Base-by-base conservation (phyloP, 2,329 filamentous ascomycete species). In the Diaporthe sp. region DNA sequence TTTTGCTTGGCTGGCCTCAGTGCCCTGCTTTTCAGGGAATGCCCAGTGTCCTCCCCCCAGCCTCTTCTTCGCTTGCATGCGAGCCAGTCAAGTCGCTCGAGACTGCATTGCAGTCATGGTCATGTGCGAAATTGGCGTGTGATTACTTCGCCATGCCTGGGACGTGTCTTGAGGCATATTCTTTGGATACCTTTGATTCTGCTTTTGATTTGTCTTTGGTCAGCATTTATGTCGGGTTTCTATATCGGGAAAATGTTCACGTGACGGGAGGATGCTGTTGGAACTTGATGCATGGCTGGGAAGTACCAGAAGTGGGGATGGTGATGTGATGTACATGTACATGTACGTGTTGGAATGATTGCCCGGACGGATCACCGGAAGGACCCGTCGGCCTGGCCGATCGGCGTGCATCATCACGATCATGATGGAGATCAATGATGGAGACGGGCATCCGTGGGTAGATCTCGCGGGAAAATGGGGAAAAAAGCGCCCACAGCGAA, bases 161-260 rank as follows among this genome's bases (percentile, higher is more conserved):
- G 10, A 73, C 51, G 22, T 73, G 72, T 53, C 72, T 62, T 37
- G 72, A 73, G 28, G 59, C 61, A 39, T 73, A 73, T 4, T 73
- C 72, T 55, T 28, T 68, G 12, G 72, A 73, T 4, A 73, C 72
- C 34, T 53, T 68, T 7, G 65, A 68, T 34, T 68, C 72, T 73
- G 19, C 61, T 73, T 13, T 12, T 4, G 8, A 39, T 39, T 17
- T 4, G 10, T 6, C 4, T 9, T 17, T 7, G 8, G 71, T 73
- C 37, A 73, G 58, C 17, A 39, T 39, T 39, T 4, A 19, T 61
- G 37, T 73, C 2, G 51, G 55, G 22, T 73, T 2, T 31, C n/a
- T 31, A 8, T 19, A 57, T 31, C 5, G 13, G 46, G 25, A 22
- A 57, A 37, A 2, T 1, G 13, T 55, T 68, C 72, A 73, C 51